phyloP scores from a whole-genome alignment of 2,329 filamentous ascomycete genomes.

The Calonectria pteridis region DNA sequence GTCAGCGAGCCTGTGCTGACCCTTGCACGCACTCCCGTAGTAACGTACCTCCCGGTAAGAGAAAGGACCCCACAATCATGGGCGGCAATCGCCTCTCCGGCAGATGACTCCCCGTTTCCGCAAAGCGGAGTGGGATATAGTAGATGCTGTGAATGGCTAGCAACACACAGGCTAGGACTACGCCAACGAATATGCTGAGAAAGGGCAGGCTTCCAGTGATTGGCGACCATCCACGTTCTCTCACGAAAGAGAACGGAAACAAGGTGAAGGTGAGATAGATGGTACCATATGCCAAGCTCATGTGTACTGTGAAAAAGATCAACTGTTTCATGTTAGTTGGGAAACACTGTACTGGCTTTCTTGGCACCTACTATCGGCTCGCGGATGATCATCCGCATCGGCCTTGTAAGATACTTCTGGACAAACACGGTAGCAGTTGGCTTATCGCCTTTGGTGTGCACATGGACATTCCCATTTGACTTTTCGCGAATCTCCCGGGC shows the following conservation, averaged over 20 bases:
- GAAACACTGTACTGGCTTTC: too few relatives aligned
- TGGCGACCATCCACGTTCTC: neutral
- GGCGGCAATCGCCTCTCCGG: neutral
- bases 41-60: neutral
- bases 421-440: neutral
- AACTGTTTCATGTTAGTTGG: neutral
- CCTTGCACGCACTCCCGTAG: neutral
- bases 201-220: neutral
- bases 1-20: neutral
- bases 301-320: neutral
- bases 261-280: slow-evolving; percentile 1
- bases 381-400: neutral
- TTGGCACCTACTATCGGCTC: neutral
- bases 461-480: neutral
- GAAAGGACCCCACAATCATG: neutral
- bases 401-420: neutral
- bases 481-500: neutral
- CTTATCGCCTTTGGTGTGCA: neutral
- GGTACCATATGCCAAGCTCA: neutral
- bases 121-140: neutral
- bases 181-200: neutral
- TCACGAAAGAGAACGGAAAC: neutral
- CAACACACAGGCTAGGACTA: neutral
- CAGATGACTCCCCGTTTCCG: neutral
- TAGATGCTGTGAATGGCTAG: neutral